Evolutionary conservation across 305 asterid genomes (phyloP), one percentile per base, ranked within the genome.

Genomic region (Fraxinus ornus): DNA sequence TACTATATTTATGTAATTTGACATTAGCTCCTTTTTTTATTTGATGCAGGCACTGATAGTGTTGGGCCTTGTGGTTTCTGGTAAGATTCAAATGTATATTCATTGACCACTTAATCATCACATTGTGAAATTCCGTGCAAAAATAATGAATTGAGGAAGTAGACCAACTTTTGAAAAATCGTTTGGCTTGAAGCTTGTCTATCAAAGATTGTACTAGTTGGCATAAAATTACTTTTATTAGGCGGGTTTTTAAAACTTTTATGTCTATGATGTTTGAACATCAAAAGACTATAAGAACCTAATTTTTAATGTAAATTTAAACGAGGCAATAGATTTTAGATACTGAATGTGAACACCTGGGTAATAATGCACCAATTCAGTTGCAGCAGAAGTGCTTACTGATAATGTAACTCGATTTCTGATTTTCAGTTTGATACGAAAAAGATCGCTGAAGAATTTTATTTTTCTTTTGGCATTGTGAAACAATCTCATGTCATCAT

Each of bases 11-110:
- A 49, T 7, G 21, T 9, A 76, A 10, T 47, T 57, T 24, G 22
- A 57, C 8, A 1, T 33, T 3, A 0, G 41, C 33, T 68, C 12
- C 41, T 5, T 76, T 55, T 28, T 76, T 76, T 37, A 72, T 84
- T 86, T 82, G 62, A 8, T 88, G 90, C 95, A 96, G 99, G 98
- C 97, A 55, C 82, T 92, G 84, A 81, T 96, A 78, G 82, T 88
- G n/a, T 71, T 88, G 85, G 97, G 99, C 83, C 89, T 96, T 47
- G 82, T 85, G 77, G 89, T 92, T 70, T 96, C 99, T 82, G 98
- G 99, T 94, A 90, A 87, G 97, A 89, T 80, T 80, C 71, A 17
- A 83, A 7, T 32, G 33, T 55, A 78, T 70, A 5, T 30, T 22
- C 17, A 64, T 8, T 55, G 17, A 75, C 26, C 19, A 44, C 32